Evolutionary conservation across 345 rosid species (phyloP).

Genomic region (Euphorbia lathyris): DNA sequence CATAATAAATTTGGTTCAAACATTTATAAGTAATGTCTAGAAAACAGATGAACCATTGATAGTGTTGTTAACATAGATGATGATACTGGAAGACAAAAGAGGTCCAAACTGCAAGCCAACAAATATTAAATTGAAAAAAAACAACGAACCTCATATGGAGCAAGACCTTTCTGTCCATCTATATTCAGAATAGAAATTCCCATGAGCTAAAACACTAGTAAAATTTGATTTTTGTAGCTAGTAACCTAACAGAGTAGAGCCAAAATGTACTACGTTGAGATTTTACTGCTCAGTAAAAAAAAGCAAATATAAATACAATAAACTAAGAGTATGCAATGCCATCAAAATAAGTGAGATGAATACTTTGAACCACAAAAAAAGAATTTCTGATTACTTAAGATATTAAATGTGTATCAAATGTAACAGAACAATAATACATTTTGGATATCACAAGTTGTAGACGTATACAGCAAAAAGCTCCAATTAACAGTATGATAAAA

Average conservation of each 20-base stretch:
- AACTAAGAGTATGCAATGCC: not conserved
- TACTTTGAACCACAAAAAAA: slow-evolving; percentile 26
- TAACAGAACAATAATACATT: slow-evolving; percentile 60
- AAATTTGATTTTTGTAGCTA: not conserved
- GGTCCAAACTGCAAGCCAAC: not conserved
- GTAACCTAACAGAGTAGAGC: not conserved
- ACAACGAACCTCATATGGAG: slow-evolving; percentile 89
- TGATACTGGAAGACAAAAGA: not conserved
- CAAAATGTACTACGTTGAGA: not conserved
- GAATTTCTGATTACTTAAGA: slow-evolving; percentile 40
- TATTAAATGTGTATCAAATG: slow-evolving; percentile 59
- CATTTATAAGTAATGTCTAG: not conserved
- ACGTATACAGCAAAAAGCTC: slow-evolving; percentile 46
- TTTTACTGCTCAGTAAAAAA: not conserved
- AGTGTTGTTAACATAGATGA: not conserved
- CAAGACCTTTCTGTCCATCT: slow-evolving; percentile 68
- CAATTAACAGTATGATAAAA: slow-evolving; percentile 33
- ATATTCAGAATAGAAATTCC: slow-evolving; percentile 74
- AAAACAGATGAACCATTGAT: not conserved
- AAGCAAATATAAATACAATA: not conserved
- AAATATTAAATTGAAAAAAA: not conserved
- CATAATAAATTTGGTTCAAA: not conserved
- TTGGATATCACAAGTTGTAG: slow-evolving; percentile 45
- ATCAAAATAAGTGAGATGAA: slow-evolving; percentile 6
- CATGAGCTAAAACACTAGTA: too few relatives aligned